Evolutionary conservation across 2,329 filamentous ascomycete genomes (phyloP).

Genomic region (Chaetomium globosum): DNA sequence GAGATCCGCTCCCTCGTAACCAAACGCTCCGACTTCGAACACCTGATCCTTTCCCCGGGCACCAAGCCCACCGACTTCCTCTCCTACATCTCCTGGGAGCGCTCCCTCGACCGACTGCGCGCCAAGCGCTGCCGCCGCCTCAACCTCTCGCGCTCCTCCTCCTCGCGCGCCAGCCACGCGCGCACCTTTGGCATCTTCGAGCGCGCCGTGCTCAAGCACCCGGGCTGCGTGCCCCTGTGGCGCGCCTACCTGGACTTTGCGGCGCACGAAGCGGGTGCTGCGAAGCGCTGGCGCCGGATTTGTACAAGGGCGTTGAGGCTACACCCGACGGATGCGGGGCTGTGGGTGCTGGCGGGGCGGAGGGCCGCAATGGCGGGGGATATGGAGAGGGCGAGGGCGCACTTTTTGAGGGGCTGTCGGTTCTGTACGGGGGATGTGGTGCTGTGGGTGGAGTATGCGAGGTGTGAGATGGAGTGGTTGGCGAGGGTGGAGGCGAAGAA

Average conservation of each 20-base stretch:
- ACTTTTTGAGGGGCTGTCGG: slow-evolving; percentile 83
- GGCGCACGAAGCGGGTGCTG: slow-evolving; percentile 65
- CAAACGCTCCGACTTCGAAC: slow-evolving; percentile 91
- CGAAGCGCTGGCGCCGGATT: slow-evolving; percentile 66
- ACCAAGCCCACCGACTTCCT: slow-evolving; percentile 77
- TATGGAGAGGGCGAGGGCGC: slow-evolving; percentile 81
- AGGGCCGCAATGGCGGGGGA: slow-evolving; percentile 79
- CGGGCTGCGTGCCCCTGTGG: slow-evolving; percentile 81
- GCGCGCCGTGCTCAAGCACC: slow-evolving; percentile 80
- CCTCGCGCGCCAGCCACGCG: slow-evolving; percentile 72
- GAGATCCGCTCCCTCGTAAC: slow-evolving; percentile 87
- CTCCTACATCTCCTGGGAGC: slow-evolving; percentile 75
- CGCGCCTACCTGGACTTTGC: slow-evolving; percentile 86
- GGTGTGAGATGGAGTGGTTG: slow-evolving; percentile 90
- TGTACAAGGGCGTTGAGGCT: slow-evolving; percentile 74
- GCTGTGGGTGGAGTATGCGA: slow-evolving; percentile 88
- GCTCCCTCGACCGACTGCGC: slow-evolving; percentile 72
- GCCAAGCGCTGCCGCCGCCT: slow-evolving; percentile 81
- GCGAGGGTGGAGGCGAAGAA: slow-evolving; percentile 76
- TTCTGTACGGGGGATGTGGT: slow-evolving; percentile 77
- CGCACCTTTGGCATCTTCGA: slow-evolving; percentile 90
- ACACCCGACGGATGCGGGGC: slow-evolving; percentile 77
- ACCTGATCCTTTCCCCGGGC: slow-evolving; percentile 81
- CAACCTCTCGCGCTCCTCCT: slow-evolving; percentile 69
- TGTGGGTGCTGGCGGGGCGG: slow-evolving; percentile 86